A percentile compares a stretch with the other conserved stretches of the same genome.
Conservation (phyloP, 2,329 filamentous ascomycete genomes). For the Metarhizium robertsii region DNA sequence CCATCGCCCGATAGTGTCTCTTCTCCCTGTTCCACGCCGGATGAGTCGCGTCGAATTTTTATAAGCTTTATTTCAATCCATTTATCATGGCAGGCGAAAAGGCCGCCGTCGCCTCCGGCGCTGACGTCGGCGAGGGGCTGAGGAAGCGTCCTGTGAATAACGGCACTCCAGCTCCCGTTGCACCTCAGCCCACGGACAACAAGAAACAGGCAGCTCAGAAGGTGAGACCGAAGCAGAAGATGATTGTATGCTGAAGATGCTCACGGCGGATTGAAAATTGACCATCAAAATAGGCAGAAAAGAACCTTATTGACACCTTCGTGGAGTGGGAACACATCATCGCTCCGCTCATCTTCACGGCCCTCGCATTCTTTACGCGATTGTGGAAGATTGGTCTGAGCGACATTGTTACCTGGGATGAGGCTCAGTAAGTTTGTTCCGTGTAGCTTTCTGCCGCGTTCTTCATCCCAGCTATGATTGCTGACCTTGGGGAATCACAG, state of each 20-base stretch:
- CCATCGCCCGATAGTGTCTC: neutral
- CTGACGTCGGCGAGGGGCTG: conserved; percentile 46
- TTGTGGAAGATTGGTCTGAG: conserved; percentile 62
- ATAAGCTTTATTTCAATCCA: conserved; percentile 4
- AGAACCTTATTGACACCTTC: conserved; percentile 53
- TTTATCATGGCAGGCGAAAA: conserved; percentile 43
- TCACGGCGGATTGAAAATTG: neutral
- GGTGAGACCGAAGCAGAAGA: conserved; percentile 24
- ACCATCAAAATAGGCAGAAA: conserved; percentile 20
- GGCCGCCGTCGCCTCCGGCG: conserved; percentile 49
- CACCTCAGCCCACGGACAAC: conserved; percentile 44
- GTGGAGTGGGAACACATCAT: conserved; percentile 54
- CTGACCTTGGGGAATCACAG: conserved; percentile 29
- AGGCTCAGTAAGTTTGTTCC: conserved; percentile 45
- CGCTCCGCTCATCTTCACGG: conserved; percentile 51
- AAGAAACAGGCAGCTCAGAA: conserved; percentile 45
- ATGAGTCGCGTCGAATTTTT: neutral
- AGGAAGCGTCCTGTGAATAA: conserved; percentile 40
- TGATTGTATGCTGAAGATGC: neutral
- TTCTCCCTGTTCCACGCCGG: conserved; percentile 5
- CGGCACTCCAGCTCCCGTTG: conserved; percentile 24
- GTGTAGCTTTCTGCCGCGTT: neutral
- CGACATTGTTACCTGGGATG: conserved; percentile 58
- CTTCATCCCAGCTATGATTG: neutral
- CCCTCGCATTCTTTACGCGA: conserved; percentile 56